Percentiles rank a stretch among this genome's conserved stretches.
Conservation (phyloP, 306 rosid species). For the Boehmeria nivea region DNA sequence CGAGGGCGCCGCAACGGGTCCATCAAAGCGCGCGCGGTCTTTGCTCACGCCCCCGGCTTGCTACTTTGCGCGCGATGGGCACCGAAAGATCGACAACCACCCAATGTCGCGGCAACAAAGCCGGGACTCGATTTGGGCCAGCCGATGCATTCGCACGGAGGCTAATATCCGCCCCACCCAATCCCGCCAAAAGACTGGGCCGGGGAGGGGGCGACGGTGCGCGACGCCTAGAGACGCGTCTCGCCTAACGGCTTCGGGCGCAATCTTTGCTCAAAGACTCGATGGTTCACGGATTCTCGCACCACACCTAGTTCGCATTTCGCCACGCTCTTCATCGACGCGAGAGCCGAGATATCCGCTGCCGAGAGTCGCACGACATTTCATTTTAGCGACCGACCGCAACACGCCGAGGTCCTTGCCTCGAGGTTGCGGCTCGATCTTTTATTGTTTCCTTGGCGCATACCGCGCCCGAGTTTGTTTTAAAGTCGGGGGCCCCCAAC, state of each 20-base stretch:
- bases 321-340: slow-evolving; percentile 14
- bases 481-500: neutral
- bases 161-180: neutral
- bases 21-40: no score
- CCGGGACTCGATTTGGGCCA: no score
- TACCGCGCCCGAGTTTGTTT: no score
- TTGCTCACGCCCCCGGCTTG: neutral
- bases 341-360: slow-evolving; percentile 5
- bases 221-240: slow-evolving; percentile 17
- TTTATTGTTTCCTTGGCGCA: no score
- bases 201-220: neutral
- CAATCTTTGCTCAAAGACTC: slow-evolving; percentile 26
- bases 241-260: neutral
- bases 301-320: neutral
- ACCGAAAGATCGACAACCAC: no score
- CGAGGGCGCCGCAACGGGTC: neutral
- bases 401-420: neutral
- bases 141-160: no score
- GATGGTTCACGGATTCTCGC: slow-evolving; percentile 22
- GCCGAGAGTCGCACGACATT: neutral
- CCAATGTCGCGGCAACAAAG: no score
- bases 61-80: neutral
- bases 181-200: neutral
- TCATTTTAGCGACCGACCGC: neutral
- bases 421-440: no score